Base-by-base conservation (phyloP, 306 rosid species). In the Pterocarpus macrocarpus region DNA sequence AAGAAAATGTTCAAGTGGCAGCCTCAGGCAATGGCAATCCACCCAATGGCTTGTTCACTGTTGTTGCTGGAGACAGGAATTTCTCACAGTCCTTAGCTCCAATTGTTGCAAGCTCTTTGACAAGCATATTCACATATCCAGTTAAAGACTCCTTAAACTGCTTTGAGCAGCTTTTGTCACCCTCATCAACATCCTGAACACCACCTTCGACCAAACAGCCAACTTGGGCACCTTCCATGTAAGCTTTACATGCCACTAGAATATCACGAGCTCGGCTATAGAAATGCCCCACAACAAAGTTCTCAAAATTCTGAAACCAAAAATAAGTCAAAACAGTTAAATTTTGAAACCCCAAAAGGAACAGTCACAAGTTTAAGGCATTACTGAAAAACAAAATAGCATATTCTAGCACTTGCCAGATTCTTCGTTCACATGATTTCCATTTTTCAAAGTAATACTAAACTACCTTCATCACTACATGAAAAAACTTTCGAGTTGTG, bases 181-280 rank as follows among this genome's bases (percentile, higher is more conserved):
- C 85, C 63, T 66, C 88, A 30, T 90, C 89, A 9, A 93, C 91
- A 45, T 90, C 92, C 84, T 88, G 97, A 84, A 91, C 95, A 5
- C 94, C 95, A 35, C 94, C 97, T 87, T 90, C 88, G 56, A 83
- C 97, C 69, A 88, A 80, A 81, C 91, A 88, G 5, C 97, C 99
- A 67, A 95, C 97, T 85, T 91, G 97, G 81, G 94, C 95, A 43
- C 97, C 98, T 76, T 87, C 91, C 82, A 82, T 87, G 79, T 93
- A 95, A 28, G 97, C 94, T 81, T 87, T 89, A 72, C 98, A 95
- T 32, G 97, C 94, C 68, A 85, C 85, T 84, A 95, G 85, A 78
- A 95, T 87, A 72, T 90, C 96, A 2, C 69, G 82, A n/a, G 94
- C 95, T 14, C 84, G 86, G 58, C 75, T 80, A 85, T 57, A 82